Conservation (phyloP, 805 yeast species). For the Kazachstania africana region DNA sequence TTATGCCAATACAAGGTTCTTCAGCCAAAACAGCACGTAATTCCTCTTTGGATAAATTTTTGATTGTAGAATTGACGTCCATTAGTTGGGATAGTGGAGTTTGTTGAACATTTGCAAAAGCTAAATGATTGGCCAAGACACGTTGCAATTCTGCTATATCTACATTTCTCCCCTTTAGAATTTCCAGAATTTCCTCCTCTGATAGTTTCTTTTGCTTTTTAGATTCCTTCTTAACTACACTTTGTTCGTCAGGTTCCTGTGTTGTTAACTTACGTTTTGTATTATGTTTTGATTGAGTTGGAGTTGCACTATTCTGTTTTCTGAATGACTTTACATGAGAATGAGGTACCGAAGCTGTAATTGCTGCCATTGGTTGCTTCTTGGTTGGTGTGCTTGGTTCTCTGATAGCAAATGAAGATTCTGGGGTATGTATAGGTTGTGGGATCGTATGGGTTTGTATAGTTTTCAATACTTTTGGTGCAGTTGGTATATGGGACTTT, state of each 20-base stretch:
- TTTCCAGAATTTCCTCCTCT: conserved; percentile 3
- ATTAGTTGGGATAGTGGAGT: conserved; percentile 71
- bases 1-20: conserved; percentile 52
- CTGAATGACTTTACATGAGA: neutral
- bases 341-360: neutral
- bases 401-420: too few relatives aligned
- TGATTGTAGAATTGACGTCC: conserved; percentile 45
- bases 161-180: conserved; percentile 19
- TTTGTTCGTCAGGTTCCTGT: neutral
- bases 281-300: too few relatives aligned
- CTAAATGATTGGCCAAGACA: conserved; percentile 71
- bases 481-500: too few relatives aligned
- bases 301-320: neutral
- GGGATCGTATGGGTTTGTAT: too few relatives aligned
- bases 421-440: too few relatives aligned
- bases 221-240: neutral
- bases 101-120: conserved; percentile 79
- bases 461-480: too few relatives aligned
- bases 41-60: conserved; percentile 34
- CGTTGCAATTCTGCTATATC: conserved; percentile 45
- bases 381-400: conserved; percentile 3
- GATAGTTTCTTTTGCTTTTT: conserved; percentile 1
- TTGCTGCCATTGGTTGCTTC: neutral
- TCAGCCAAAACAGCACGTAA: conserved; percentile 35
- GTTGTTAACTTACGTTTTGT: too few relatives aligned